Evolutionary conservation across 192 early-diverging fungal genomes (phyloP).

Genomic region (Backusella macrospora): DNA sequence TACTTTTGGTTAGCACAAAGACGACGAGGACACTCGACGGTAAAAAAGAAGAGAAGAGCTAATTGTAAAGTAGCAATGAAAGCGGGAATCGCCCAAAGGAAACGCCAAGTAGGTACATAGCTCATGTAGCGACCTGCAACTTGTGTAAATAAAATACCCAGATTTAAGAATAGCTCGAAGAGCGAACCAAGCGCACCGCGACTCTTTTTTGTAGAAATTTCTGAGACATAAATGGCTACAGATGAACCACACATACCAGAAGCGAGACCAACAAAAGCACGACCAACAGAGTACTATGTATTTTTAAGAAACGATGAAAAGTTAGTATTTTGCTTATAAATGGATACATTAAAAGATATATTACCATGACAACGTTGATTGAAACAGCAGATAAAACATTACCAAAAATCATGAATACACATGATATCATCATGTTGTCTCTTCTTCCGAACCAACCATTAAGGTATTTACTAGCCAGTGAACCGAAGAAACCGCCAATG

Average conservation of each 20-base stretch:
- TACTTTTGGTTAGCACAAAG: conserved; percentile 64
- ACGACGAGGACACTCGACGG: conserved; percentile 79
- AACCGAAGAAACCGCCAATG: conserved; percentile 60
- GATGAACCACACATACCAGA: conserved; percentile 69
- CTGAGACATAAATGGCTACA: conserved; percentile 72
- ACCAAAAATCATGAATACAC: conserved; percentile 68
- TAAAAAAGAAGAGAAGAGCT: conserved; percentile 61
- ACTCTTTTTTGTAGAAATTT: conserved; percentile 73
- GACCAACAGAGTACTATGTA: conserved; percentile 58
- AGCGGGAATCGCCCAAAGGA: conserved; percentile 66
- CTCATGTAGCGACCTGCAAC: conserved; percentile 64
- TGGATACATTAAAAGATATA: neutral
- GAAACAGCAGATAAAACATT: conserved; percentile 65
- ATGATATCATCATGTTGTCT: conserved; percentile 62
- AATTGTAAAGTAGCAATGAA: conserved; percentile 64
- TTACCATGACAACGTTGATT: conserved; percentile 64
- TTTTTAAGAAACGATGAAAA: neutral
- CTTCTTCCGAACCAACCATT: conserved; percentile 52
- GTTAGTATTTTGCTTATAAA: neutral
- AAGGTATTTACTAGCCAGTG: conserved; percentile 54
- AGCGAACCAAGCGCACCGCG: conserved; percentile 74
- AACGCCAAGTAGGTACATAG: conserved; percentile 70
- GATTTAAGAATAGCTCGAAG: conserved; percentile 78
- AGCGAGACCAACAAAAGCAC: conserved; percentile 75
- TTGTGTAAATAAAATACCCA: conserved; percentile 80